These are phyloP conservation scores for Fraxinus paxiana DNA, from an alignment of 305 asterid genomes.

Conservation along the genomic window DNA sequence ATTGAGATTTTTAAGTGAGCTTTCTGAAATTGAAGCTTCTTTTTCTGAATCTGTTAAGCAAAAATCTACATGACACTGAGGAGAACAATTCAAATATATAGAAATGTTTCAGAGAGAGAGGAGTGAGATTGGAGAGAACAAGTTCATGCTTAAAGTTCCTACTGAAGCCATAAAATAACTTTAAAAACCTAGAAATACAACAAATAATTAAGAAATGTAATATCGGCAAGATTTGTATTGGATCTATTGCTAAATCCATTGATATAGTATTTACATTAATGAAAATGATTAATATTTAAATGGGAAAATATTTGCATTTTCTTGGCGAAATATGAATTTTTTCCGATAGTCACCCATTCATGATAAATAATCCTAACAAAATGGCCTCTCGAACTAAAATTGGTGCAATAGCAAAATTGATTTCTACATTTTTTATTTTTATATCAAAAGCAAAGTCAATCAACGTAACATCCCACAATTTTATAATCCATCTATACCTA, in stretches of 20 bases:
- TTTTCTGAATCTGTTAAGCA: slow-evolving; percentile 18
- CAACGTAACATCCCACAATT: neutral
- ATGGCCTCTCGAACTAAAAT: neutral
- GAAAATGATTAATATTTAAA: neutral
- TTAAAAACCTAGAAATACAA: neutral
- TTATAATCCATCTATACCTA: neutral
- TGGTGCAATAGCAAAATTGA: neutral
- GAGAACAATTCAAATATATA: slow-evolving; percentile 6
- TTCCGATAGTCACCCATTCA: too few species aligned
- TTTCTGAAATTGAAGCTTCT: slow-evolving; percentile 5
- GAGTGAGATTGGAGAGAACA: neutral
- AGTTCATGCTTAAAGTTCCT: neutral
- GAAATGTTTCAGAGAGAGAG: neutral
- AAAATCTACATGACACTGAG: neutral
- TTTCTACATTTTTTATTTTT: neutral
- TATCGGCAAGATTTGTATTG: neutral
- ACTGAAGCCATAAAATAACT: neutral
- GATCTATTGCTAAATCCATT: neutral
- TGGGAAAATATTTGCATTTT: neutral
- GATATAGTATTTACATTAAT: neutral
- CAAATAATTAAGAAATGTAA: neutral
- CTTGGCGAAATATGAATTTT: neutral
- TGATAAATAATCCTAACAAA: neutral
- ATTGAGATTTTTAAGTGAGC: slow-evolving; percentile 16
- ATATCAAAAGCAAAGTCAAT: neutral